A percentile compares a stretch with the other conserved stretches of the same genome.
Conservation (phyloP, 768 basidiomycete genomes). For the Xerocomellus dryophilus region DNA sequence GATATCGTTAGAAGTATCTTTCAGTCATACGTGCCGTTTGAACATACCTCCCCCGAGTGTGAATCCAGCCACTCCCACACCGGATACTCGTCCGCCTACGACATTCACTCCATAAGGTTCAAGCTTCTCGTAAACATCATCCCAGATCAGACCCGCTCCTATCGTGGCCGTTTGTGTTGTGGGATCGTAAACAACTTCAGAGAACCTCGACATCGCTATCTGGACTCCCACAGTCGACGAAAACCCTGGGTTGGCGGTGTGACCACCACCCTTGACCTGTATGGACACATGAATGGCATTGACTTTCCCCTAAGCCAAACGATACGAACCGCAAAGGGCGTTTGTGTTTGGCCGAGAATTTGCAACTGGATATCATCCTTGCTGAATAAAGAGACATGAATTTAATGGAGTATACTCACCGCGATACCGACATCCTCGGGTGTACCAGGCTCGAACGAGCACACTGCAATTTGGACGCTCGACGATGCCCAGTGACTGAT, state of each 20-base stretch:
- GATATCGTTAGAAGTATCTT: not conserved
- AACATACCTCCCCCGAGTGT: conserved; percentile 52
- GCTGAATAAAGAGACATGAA: not conserved
- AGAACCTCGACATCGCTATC: conserved; percentile 53
- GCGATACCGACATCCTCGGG: conserved; percentile 48
- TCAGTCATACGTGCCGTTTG: not conserved
- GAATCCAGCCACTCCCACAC: conserved; percentile 58
- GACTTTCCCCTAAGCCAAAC: not conserved
- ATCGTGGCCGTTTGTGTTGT: conserved; percentile 38
- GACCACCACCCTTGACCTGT: conserved; percentile 63
- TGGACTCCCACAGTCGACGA: conserved; percentile 59
- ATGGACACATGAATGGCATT: no score
- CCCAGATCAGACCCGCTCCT: conserved; percentile 53
- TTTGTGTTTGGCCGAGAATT: conserved; percentile 42
- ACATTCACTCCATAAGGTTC: conserved; percentile 50
- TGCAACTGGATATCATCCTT: conserved; percentile 1
- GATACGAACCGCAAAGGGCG: conserved; percentile 24
- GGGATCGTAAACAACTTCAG: conserved; percentile 38
- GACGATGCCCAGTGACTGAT: conserved; percentile 52
- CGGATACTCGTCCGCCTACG: conserved; percentile 52
- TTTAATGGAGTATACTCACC: conserved; percentile 27
- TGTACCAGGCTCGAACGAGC: conserved; percentile 58
- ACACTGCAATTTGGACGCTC: conserved; percentile 44
- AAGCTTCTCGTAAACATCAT: conserved; percentile 55
- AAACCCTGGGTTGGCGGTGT: conserved; percentile 51